Percentiles rank a stretch among this genome's conserved stretches.
Evolutionary conservation across 345 rosid genomes (phyloP).

Genomic region (Gynandropsis gynandra): DNA sequence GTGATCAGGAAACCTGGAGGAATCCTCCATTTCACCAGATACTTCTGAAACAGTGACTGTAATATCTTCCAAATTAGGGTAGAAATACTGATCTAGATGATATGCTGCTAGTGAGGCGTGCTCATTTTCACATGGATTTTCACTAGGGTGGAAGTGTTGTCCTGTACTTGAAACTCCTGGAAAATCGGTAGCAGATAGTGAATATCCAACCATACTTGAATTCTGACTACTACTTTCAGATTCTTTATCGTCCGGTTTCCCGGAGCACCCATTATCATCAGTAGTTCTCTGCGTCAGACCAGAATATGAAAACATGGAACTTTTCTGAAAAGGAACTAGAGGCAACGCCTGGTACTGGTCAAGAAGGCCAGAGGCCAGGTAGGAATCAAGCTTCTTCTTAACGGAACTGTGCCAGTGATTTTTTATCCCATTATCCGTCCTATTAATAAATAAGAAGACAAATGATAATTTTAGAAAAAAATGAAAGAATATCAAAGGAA

Average conservation of each 20-base stretch:
- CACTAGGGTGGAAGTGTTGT: conserved; percentile 38
- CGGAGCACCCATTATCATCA: conserved; percentile 45
- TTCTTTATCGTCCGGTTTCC: conserved; percentile 43
- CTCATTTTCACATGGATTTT: conserved; percentile 41
- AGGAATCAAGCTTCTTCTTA: conserved; percentile 93
- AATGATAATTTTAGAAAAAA: neutral
- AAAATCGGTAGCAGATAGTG: conserved; percentile 51
- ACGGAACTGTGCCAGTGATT: conserved; percentile 99
- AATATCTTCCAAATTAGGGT: conserved; percentile 44
- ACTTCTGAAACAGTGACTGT: conserved; percentile 54
- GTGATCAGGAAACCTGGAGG: conserved; percentile 45
- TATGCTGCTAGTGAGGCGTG: conserved; percentile 48
- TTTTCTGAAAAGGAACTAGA: conserved; percentile 52
- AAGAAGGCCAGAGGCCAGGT: conserved; percentile 78
- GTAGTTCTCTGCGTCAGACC: conserved; percentile 45
- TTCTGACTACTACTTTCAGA: conserved; percentile 66
- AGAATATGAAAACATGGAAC: conserved; percentile 41
- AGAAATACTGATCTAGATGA: conserved; percentile 52
- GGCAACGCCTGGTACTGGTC: conserved; percentile 79
- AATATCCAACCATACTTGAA: conserved; percentile 41
- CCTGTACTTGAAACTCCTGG: conserved; percentile 30
- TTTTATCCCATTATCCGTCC: conserved; percentile 97
- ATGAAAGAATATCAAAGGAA: conserved; percentile 2
- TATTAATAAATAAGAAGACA: conserved; percentile 35
- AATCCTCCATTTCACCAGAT: conserved; percentile 49